Evolutionary conservation across 352 stramenopile genomes (phyloP).

Genomic region (Phytophthora citricola): DNA sequence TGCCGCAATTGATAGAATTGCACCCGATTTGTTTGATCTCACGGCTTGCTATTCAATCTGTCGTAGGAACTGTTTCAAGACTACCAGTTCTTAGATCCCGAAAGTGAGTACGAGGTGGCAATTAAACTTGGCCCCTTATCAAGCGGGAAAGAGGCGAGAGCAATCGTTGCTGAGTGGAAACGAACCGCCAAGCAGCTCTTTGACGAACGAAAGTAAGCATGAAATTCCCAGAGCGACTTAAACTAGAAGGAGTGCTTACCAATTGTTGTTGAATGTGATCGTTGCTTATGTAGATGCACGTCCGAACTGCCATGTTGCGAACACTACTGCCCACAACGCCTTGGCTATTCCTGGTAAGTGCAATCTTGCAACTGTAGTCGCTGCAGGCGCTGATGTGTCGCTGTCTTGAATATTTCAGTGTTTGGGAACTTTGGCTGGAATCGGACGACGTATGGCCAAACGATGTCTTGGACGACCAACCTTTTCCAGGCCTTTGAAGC

Average conservation of each 20-base stretch:
- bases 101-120: constrained; percentile 77
- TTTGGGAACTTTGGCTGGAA: constrained; percentile 60
- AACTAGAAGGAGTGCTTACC: neutral
- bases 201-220: constrained; percentile 50
- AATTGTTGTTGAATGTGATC: constrained; percentile 6
- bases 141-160: constrained; percentile 48
- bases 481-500: constrained; percentile 69
- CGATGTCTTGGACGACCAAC: constrained; percentile 60
- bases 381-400: constrained; percentile 10
- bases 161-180: constrained; percentile 74
- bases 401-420: constrained; percentile 49
- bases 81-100: constrained; percentile 83
- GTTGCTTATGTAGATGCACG: constrained; percentile 46
- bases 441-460: constrained; percentile 73
- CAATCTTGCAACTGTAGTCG: neutral
- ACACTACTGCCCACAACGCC: constrained; percentile 75
- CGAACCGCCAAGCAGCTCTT: constrained; percentile 55
- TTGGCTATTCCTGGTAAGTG: constrained; percentile 72
- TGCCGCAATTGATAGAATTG: neutral
- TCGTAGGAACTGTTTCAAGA: constrained; percentile 84
- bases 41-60: constrained; percentile 13
- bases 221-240: neutral
- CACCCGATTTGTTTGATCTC: neutral
- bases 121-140: constrained; percentile 75
- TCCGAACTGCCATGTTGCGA: constrained; percentile 55